A percentile compares a stretch with the other conserved stretches of the same genome.
phyloP scores from a whole-genome alignment of 768 basidiomycete genomes.

The Peribolospora baueri region DNA sequence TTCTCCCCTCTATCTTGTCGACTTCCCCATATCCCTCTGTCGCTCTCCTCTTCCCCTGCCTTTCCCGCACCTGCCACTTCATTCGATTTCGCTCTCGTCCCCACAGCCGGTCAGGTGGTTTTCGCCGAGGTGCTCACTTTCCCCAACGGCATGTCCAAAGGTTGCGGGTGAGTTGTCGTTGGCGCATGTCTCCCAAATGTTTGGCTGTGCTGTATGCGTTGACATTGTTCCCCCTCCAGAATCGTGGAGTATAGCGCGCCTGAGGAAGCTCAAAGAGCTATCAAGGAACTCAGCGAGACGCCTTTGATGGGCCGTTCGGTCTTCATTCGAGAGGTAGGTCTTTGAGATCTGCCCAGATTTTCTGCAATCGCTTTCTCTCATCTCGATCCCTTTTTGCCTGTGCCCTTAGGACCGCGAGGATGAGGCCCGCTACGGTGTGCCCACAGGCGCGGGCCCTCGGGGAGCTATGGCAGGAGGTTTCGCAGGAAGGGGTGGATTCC shows the following conservation, averaged over 20 bases:
- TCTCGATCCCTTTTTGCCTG: background rate
- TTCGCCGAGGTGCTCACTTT: constrained; percentile 98
- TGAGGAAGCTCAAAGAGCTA: constrained; percentile 70
- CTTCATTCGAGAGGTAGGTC: constrained; percentile 75
- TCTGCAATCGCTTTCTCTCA: background rate
- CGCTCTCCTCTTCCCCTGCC: background rate
- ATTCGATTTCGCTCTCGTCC: constrained; percentile 23
- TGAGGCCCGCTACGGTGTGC: constrained; percentile 81
- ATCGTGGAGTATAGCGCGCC: constrained; percentile 84
- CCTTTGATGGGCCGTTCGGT: constrained; percentile 77
- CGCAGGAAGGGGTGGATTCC: constrained; percentile 10
- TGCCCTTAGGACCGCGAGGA: constrained; percentile 67
- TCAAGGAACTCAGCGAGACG: constrained; percentile 72
- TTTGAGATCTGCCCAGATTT: background rate
- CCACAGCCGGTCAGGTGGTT: constrained; percentile 88
- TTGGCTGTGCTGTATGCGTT: background rate
- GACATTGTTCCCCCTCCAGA: constrained; percentile 24
- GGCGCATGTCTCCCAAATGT: background rate
- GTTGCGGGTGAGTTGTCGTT: constrained; percentile 63
- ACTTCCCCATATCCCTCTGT: background rate
- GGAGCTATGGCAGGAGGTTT: constrained; percentile 11
- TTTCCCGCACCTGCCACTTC: background rate
- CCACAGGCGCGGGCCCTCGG: constrained; percentile 58
- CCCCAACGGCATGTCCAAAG: constrained; percentile 88
- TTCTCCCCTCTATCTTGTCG: background rate